Base-by-base conservation (phyloP, 2,329 filamentous ascomycete species). In the Talaromyces sp. region DNA sequence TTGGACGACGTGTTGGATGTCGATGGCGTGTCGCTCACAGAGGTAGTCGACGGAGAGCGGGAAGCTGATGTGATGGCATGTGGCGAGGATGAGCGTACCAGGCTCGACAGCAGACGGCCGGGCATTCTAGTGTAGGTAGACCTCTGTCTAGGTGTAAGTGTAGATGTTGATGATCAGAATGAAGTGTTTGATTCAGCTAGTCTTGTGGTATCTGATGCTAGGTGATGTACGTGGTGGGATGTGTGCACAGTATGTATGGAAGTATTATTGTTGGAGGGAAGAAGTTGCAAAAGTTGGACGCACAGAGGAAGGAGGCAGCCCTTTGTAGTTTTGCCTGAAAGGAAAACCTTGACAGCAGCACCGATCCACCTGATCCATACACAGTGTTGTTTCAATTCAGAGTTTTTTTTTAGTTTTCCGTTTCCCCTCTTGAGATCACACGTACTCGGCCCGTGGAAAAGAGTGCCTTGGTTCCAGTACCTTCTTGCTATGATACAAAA, bases 21-120 rank as follows among this genome's bases (percentile, higher is more conserved):
- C 3, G 64, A 37, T 25, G 31, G 37, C 33, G 65, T 57, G 49
- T 78, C 76, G 65, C 78, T 76, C 64, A 79, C 73, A 25, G 77
- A 78, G 3, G 74, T 72, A 8, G 76, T 73, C 5, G 78, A 79
- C 6, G 76, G 77, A 15, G 74, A 68, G 65, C 73, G 76, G 50
- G 77, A 78, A 61, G 75, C 71, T 25, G 72, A 70, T 25, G 70
- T 67, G 33, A 69, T 68, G 27, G 73, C 66, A 49, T 73, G 73
- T 63, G 70, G 67, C 58, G 74, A 73, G 17, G 67, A 65, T 63
- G 74, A 72, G 69, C 77, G 74, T 66, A 79, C 75, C 62, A 79
- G 73, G 70, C 70, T 79, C 69, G 77, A 71, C 66, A 79, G 73
- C 35, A 79, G 70, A 69, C 77, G 76, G 69, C 77, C 77, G 59